These are phyloP conservation scores for Metschnikowia kofuensis DNA, from an alignment of 805 yeast species.

Conservation along the genomic window DNA sequence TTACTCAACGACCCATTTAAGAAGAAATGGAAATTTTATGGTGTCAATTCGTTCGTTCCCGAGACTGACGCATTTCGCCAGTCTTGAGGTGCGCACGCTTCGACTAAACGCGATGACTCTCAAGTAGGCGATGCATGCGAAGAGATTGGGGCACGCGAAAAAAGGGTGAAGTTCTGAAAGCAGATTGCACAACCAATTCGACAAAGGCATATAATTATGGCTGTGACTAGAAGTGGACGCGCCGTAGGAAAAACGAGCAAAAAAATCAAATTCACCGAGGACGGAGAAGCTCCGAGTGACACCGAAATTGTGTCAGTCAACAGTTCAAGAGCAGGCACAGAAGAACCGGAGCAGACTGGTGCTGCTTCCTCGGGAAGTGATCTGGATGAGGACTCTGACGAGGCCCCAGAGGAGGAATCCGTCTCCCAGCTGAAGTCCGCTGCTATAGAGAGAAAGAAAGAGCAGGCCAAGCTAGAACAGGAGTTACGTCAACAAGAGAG, in stretches of 20 bases:
- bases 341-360: constrained; percentile 4
- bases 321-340: constrained; percentile 12
- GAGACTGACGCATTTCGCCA: background rate
- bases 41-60: constrained; percentile 28
- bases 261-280: constrained; percentile 34
- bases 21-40: constrained; percentile 34
- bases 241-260: constrained; percentile 18
- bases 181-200: background rate
- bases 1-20: constrained; percentile 26
- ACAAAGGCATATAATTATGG: constrained; percentile 19
- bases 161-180: background rate
- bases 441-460: constrained; percentile 25
- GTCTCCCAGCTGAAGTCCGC: constrained; percentile 26
- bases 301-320: constrained; percentile 10
- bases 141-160: background rate
- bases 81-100: constrained; percentile 12
- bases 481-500: constrained; percentile 27
- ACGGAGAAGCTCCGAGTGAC: constrained; percentile 20
- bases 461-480: constrained; percentile 21
- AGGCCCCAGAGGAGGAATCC: constrained; percentile 46
- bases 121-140: constrained; percentile 6
- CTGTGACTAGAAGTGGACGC: constrained; percentile 28
- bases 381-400: constrained; percentile 25
- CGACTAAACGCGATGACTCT: constrained; percentile 9
- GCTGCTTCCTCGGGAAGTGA: constrained; percentile 1